Evolutionary conservation across 2,329 filamentous ascomycete species (phyloP).

Genomic region (Fusarium sp.): DNA sequence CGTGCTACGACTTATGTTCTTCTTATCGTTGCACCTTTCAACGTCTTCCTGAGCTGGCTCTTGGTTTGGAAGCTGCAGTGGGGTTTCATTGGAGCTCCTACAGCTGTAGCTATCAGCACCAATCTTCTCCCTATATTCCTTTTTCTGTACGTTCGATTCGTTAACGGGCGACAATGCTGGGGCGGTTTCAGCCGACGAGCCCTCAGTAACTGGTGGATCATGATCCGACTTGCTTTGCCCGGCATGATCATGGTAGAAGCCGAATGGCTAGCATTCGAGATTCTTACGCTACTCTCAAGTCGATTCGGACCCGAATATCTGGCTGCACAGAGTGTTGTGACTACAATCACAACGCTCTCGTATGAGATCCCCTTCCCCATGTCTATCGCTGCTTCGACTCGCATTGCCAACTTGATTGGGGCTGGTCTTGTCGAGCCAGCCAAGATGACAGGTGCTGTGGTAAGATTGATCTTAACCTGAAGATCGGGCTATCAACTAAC

Average conservation of each 20-base stretch:
- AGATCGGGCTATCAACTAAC: constrained; percentile 3
- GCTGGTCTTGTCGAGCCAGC: constrained; percentile 85
- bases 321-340: constrained; percentile 88
- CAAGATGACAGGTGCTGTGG: constrained; percentile 83
- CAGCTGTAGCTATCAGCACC: constrained; percentile 83
- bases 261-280: constrained; percentile 93
- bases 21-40: constrained; percentile 80
- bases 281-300: constrained; percentile 85
- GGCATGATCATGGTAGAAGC: constrained; percentile 95
- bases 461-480: constrained; percentile 51
- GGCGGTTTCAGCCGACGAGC: constrained; percentile 80
- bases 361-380: constrained; percentile 95
- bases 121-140: constrained; percentile 82
- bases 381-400: constrained; percentile 87
- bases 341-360: constrained; percentile 81
- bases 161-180: constrained; percentile 85
- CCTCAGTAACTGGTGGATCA: constrained; percentile 80
- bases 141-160: constrained; percentile 80
- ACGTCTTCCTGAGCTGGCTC: constrained; percentile 81
- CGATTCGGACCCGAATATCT: constrained; percentile 84
- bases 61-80: constrained; percentile 78
- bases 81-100: constrained; percentile 85
- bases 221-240: constrained; percentile 89
- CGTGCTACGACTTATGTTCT: constrained; percentile 82
- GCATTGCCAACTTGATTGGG: constrained; percentile 92